Base-by-base conservation (phyloP, 1,284 basidiomycete genomes). In the Xerocomus alliaceus region DNA sequence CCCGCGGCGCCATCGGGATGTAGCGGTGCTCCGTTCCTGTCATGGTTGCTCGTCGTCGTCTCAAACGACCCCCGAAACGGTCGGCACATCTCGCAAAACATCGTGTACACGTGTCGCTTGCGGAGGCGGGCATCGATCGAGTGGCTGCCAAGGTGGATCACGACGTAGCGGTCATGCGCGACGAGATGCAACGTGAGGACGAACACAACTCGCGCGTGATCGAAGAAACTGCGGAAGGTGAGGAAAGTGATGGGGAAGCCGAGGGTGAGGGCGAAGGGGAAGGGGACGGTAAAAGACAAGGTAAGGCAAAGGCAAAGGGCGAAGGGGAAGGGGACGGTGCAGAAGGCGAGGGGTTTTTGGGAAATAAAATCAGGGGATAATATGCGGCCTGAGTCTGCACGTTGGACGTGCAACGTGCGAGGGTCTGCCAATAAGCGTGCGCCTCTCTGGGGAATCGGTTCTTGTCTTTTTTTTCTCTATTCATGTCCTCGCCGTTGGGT, bases 11-110 rank as follows among this genome's bases (percentile, higher is more conserved):
- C n/a, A n/a, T 5, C 5, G 34, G 39, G 17, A 20, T 11, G 1
- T 26, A 95, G 79, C 95, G 94, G 79, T 93, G 89, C 57, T 92
- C 89, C 6, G 94, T 94, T 0, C 95, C 93, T 4, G 94, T 96
- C 60, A 96, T 96, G 94, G 91, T 94, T 54, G 92, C 93, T 11
- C 90, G 93, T 44, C 87, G 93, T 51, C 83, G 93, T 8, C 86
- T 95, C 69, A 92, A 92, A 74, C 86, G 92, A 10, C 87, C 88
- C 12, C 85, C 88, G 13, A 82, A 83, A 48, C 85, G 84, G 34
- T 83, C 84, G 12, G 88, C 87, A 1, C 87, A 89, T 71, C 83
- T 90, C 26, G 83, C 86, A 32, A 86, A 83, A 45, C 83, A 84
- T 76, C 90, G 82, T 70, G 83, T 79, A 1, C 91, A 92, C 55